These are phyloP conservation scores for Xylaria bambusicola DNA, from an alignment of 495 filamentous ascomycete genomes.

Conservation along the genomic window DNA sequence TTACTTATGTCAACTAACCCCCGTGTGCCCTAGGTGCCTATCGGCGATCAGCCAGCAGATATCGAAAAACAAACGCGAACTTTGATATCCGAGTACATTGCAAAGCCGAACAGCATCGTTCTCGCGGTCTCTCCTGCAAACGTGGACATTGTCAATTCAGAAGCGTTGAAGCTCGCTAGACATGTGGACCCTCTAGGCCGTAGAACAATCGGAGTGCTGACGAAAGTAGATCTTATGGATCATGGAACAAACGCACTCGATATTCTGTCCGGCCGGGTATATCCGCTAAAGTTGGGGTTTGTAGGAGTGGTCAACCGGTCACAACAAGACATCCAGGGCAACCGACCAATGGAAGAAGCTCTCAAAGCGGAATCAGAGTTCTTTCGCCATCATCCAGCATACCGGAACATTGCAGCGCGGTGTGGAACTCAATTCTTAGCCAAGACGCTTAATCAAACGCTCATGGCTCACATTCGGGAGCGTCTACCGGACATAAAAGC, in stretches of 20 bases:
- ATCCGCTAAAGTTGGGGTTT: slow-evolving; percentile 95
- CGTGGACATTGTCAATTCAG: slow-evolving; percentile 97
- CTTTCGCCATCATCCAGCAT: slow-evolving; percentile 95
- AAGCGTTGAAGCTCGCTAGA: slow-evolving; percentile 92
- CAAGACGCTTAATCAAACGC: slow-evolving; percentile 89
- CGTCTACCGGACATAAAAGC: slow-evolving; percentile 97
- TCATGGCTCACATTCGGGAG: slow-evolving; percentile 97
- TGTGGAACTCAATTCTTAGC: slow-evolving; percentile 96
- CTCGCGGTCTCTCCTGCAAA: slow-evolving; percentile 97
- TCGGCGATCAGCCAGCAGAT: slow-evolving; percentile 95
- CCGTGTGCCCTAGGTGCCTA: slow-evolving; percentile 66
- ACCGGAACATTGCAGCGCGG: slow-evolving; percentile 90
- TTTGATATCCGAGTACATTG: slow-evolving; percentile 97
- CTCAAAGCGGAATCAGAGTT: slow-evolving; percentile 90
- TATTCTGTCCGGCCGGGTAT: slow-evolving; percentile 93
- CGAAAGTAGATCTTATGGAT: slow-evolving; percentile 98
- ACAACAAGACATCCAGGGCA: slow-evolving; percentile 96
- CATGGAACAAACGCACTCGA: slow-evolving; percentile 98
- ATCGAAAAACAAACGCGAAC: slow-evolving; percentile 99
- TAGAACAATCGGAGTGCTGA: slow-evolving; percentile 95
- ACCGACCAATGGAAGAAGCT: slow-evolving; percentile 87
- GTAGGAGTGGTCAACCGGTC: slow-evolving; percentile 98
- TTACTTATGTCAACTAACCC: slow-evolving; percentile 10
- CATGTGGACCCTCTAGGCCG: slow-evolving; percentile 95
- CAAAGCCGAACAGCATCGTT: slow-evolving; percentile 98